These are phyloP conservation scores for Kodamaea jinghongensis DNA, from an alignment of 805 yeast species.

Conservation along the genomic window DNA sequence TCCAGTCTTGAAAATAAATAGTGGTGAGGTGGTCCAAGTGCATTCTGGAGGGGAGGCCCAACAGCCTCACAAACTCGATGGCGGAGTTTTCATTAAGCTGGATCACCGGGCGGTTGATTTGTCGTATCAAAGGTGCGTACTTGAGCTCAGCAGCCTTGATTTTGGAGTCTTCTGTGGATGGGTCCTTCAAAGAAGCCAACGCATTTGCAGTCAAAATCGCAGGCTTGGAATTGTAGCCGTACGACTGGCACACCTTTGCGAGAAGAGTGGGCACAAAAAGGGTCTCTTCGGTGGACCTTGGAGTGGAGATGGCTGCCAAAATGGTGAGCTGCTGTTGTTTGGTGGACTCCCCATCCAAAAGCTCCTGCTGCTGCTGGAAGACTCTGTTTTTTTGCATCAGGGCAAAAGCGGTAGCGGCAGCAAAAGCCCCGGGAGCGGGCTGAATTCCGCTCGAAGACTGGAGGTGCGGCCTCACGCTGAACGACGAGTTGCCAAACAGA, in stretches of 20 bases:
- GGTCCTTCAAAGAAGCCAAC: conserved; percentile 64
- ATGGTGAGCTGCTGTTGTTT: conserved; percentile 39
- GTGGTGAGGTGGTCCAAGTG: conserved; percentile 68
- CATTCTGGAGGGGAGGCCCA: conserved; percentile 44
- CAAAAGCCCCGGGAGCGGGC: conserved; percentile 72
- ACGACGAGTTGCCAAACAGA: conserved; percentile 1
- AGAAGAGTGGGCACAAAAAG: conserved; percentile 69
- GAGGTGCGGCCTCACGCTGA: conserved; percentile 1
- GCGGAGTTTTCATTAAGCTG: conserved; percentile 21
- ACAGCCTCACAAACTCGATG: conserved; percentile 36
- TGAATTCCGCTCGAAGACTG: conserved; percentile 27
- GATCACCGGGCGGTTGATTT: conserved; percentile 7
- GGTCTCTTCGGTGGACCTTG: conserved; percentile 77
- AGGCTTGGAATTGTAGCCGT: conserved; percentile 69
- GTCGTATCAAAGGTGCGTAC: not conserved
- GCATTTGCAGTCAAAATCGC: conserved; percentile 71
- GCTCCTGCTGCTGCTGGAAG: conserved; percentile 18
- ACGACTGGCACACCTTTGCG: conserved; percentile 65
- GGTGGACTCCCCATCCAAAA: conserved; percentile 21
- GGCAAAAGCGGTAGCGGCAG: conserved; percentile 61
- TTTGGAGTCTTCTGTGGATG: conserved; percentile 15
- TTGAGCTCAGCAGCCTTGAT: conserved; percentile 1
- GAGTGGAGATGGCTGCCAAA: conserved; percentile 67
- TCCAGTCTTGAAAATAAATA: conserved; percentile 76
- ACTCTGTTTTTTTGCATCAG: conserved; percentile 45